phyloP scores from a whole-genome alignment of 2,329 filamentous ascomycete genomes.

The Exophiala lecanii-corni region DNA sequence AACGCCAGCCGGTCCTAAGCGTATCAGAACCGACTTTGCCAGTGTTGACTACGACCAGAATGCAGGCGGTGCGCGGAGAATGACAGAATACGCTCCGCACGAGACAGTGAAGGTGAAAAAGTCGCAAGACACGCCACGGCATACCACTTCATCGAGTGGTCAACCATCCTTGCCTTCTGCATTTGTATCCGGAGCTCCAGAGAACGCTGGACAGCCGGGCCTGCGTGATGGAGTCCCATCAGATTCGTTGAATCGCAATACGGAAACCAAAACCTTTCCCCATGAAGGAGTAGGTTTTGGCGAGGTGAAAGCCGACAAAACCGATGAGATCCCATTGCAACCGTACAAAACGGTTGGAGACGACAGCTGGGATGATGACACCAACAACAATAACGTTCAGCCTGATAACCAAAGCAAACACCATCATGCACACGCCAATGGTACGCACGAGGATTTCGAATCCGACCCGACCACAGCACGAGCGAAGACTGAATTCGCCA shows the following conservation, averaged over 20 bases:
- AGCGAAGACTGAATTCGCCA: constrained; percentile 19
- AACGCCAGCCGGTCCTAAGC: constrained; percentile 7
- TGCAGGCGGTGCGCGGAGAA: constrained; percentile 11
- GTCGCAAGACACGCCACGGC: constrained; percentile 1
- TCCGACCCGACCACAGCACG: constrained; percentile 16
- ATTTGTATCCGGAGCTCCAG: background rate
- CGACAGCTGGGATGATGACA: constrained; percentile 14
- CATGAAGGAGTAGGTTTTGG: constrained; percentile 1
- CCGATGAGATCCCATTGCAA: constrained; percentile 7
- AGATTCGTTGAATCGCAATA: background rate
- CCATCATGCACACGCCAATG: constrained; percentile 1
- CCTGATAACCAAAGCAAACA: background rate
- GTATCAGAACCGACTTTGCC: constrained; percentile 24
- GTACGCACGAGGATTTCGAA: constrained; percentile 8
- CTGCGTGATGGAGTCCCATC: background rate
- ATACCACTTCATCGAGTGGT: background rate
- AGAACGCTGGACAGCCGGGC: background rate
- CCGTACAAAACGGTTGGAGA: constrained; percentile 18
- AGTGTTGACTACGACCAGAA: constrained; percentile 22
- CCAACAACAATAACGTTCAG: background rate
- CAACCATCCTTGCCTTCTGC: background rate
- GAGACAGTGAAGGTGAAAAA: constrained; percentile 12
- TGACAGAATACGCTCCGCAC: constrained; percentile 25
- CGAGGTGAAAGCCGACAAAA: background rate
- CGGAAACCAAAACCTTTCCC: background rate